Conservation (phyloP, 2,329 filamentous ascomycete species). For the Penicillium sp. region DNA sequence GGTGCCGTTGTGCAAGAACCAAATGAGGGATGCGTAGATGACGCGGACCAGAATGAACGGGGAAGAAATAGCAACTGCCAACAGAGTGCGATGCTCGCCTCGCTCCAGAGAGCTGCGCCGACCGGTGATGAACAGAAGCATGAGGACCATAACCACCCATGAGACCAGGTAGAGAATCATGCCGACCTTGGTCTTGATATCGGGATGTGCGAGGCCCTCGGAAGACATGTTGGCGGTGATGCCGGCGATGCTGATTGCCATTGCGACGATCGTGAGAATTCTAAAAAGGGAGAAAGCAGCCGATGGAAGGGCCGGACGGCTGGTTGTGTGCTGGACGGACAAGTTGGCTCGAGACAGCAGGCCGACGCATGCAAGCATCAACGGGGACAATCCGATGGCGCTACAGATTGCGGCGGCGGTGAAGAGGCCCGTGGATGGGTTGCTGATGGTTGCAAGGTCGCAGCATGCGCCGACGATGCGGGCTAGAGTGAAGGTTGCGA, state of each 20-base stretch:
- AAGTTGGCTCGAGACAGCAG: conserved; percentile 40
- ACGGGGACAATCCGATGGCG: conserved; percentile 50
- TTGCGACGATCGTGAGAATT: conserved; percentile 30
- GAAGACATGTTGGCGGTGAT: conserved; percentile 35
- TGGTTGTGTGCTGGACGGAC: conserved; percentile 21
- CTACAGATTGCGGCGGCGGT: conserved; percentile 45
- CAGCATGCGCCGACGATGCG: conserved; percentile 53
- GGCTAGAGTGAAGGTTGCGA: conserved; percentile 52
- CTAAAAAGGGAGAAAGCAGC: conserved; percentile 31
- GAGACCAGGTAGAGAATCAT: conserved; percentile 45
- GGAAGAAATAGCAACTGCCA: conserved; percentile 43
- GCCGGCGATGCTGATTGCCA: conserved; percentile 47
- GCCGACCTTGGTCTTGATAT: conserved; percentile 42
- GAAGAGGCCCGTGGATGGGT: conserved; percentile 41
- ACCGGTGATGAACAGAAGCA: conserved; percentile 32
- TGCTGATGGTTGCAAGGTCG: conserved; percentile 50
- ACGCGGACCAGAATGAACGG: conserved; percentile 54
- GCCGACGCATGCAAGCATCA: conserved; percentile 49
- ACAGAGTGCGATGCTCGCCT: conserved; percentile 49
- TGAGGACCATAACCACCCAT: conserved; percentile 38
- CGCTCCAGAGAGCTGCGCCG: conserved; percentile 34
- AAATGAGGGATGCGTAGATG: conserved; percentile 46
- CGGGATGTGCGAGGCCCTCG: conserved; percentile 27
- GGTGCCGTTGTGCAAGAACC: conserved; percentile 40
- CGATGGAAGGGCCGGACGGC: conserved; percentile 17